Base-by-base conservation (phyloP, 2,329 filamentous ascomycete species). In the Teratosphaeria viscida region DNA sequence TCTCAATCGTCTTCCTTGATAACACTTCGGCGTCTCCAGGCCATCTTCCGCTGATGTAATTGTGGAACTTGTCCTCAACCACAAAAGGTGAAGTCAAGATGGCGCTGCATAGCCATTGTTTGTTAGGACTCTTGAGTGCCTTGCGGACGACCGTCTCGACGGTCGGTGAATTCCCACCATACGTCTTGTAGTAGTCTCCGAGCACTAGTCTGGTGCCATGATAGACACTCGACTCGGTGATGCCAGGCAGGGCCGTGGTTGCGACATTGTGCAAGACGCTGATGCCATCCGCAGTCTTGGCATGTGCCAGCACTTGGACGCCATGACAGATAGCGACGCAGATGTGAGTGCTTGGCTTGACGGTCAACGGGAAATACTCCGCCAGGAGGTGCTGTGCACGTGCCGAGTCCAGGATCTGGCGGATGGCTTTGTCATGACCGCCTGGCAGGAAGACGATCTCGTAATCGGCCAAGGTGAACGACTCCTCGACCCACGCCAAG, bases 311-410 rank as follows among this genome's bases (percentile, higher is more conserved):
- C 19, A 78, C 76, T 75, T 81, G 77, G 56, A 82, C 78, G 49
- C 81, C 80, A 66, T 82, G 80, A 63, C 80, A 82, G 3, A 82
- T 74, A 5, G 80, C 79, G 0, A 73, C 78, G 27, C 81, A 68
- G 3, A 72, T 72, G 63, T 80, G 81, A 2, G 64, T 70, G 16
- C 74, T 70, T 2, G 76, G 75, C 63, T 76, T 79, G 57, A 68
- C 71, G 0, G 79, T 80, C 59, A 72, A 62, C 6, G 79, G 79
- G 61, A 82, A 82, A 67, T 78, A 82, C 16, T 72, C 70, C 1
- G 72, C 72, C 6, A 53, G 29, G 5, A n/a, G 11, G 16, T 43
- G 37, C 35, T 39, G 35, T 11, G 35, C 37, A 43, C 37, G 37
- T 43, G 37, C 8, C 14, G 35, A 39, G 35, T 39, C 14, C 11